Percentiles rank a stretch among this genome's conserved stretches.
phyloP scores from a whole-genome alignment of 2,329 filamentous ascomycete genomes.

The Emmonsia crescens region DNA sequence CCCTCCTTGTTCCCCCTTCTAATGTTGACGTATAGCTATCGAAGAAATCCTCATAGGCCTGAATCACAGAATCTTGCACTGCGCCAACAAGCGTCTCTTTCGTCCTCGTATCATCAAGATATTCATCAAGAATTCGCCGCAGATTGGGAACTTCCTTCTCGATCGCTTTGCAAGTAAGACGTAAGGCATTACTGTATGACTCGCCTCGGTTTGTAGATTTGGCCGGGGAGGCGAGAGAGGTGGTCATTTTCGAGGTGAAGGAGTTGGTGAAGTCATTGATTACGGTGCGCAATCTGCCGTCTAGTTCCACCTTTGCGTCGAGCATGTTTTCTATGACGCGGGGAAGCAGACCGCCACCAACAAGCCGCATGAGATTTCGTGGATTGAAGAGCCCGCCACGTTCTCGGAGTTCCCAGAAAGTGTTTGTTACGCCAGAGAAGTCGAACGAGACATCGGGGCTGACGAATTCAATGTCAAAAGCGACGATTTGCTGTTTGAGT shows the following conservation, averaged over 20 bases:
- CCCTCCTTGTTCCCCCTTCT: conserved; percentile 19
- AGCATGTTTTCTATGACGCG: conserved; percentile 62
- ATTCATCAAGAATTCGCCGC: conserved; percentile 48
- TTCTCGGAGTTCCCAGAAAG: conserved; percentile 57
- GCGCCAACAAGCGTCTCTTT: conserved; percentile 56
- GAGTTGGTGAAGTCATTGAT: conserved; percentile 57
- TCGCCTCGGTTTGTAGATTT: conserved; percentile 5
- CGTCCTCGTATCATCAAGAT: conserved; percentile 54
- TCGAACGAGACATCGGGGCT: conserved; percentile 55
- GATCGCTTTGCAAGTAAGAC: conserved; percentile 31
- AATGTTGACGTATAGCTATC: conserved; percentile 39
- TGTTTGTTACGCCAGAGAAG: conserved; percentile 54
- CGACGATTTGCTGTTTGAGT: conserved; percentile 89
- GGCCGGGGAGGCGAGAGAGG: conserved; percentile 17
- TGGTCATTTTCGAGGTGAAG: conserved; percentile 48
- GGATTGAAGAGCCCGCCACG: conserved; percentile 57
- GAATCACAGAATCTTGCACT: conserved; percentile 52
- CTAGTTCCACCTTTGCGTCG: conserved; percentile 58
- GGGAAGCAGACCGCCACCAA: conserved; percentile 48
- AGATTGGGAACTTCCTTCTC: conserved; percentile 49
- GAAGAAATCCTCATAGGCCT: conserved; percentile 55
- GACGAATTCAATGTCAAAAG: conserved; percentile 80
- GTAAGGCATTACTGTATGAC: conserved; percentile 3
- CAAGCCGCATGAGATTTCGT: conserved; percentile 48
- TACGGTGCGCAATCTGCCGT: conserved; percentile 49